Percentiles rank a stretch among this genome's conserved stretches.
These are phyloP conservation scores for Shiraia bambusicola DNA, from an alignment of 2,329 filamentous ascomycete genomes.

Conservation along the genomic window DNA sequence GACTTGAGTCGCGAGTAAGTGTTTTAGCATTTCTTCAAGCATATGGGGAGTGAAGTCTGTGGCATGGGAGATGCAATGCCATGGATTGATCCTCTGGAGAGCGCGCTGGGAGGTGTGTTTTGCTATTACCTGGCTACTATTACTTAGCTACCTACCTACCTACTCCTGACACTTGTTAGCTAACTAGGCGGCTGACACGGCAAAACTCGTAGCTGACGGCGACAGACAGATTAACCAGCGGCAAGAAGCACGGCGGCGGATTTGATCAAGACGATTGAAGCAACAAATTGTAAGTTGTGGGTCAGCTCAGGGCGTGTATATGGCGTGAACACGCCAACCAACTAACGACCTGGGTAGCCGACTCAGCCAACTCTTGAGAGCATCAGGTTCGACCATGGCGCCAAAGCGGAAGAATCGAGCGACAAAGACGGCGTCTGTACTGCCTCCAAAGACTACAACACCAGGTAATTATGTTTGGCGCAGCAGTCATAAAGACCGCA, in stretches of 20 bases:
- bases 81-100: too few relatives aligned
- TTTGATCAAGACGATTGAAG: too few relatives aligned
- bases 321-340: too few relatives aligned
- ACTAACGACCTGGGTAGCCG: background rate
- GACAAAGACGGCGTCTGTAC: slow-evolving; percentile 16
- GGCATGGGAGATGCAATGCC: too few relatives aligned
- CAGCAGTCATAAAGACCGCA: slow-evolving; percentile 6
- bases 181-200: slow-evolving; percentile 15
- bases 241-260: too few relatives aligned
- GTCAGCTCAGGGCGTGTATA: too few relatives aligned
- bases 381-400: slow-evolving; percentile 29
- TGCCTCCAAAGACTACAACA: slow-evolving; percentile 16
- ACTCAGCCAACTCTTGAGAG: too few relatives aligned
- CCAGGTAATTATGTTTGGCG: slow-evolving; percentile 21
- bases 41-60: too few relatives aligned
- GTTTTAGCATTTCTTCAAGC: too few relatives aligned
- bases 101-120: too few relatives aligned
- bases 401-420: slow-evolving; percentile 37
- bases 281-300: slow-evolving; percentile 13
- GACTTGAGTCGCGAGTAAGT: slow-evolving; percentile 2
- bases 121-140: too few relatives aligned
- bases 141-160: too few relatives aligned
- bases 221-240: background rate
- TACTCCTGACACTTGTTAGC: slow-evolving; percentile 6
- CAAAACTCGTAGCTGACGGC: slow-evolving; percentile 15